A percentile compares a stretch with the other conserved stretches of the same genome.
These are phyloP conservation scores for Afroboletus lepidellus DNA, from an alignment of 1,284 basidiomycete species.

Conservation along the genomic window DNA sequence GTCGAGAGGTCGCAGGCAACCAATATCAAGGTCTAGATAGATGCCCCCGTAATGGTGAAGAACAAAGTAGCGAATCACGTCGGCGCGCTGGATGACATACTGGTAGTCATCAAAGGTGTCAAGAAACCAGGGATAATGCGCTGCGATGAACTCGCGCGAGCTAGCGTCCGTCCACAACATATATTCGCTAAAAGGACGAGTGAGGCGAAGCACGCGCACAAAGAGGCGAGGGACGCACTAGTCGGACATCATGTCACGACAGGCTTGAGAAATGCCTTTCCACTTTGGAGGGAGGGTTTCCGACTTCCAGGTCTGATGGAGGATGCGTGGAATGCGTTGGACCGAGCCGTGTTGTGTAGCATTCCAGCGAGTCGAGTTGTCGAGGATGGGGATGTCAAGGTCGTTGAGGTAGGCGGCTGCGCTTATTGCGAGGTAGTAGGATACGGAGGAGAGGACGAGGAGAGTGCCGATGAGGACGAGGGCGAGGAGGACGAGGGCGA, in stretches of 20 bases:
- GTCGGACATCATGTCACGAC: constrained; percentile 89
- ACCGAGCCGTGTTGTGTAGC: constrained; percentile 56
- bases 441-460: constrained; percentile 87
- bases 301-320: constrained; percentile 99
- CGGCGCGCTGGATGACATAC: constrained; percentile 95
- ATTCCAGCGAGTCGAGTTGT: constrained; percentile 55
- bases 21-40: constrained; percentile 97
- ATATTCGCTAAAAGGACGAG: constrained; percentile 67
- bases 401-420: constrained; percentile 77
- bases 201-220: constrained; percentile 18
- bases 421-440: constrained; percentile 88
- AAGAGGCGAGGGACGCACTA: constrained; percentile 65
- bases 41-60: constrained; percentile 94
- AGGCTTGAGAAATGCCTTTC: constrained; percentile 76
- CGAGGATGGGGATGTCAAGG: constrained; percentile 65
- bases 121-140: constrained; percentile 90
- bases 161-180: constrained; percentile 95
- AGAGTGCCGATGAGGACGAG: constrained; percentile 90
- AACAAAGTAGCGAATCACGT: constrained; percentile 97
- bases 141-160: constrained; percentile 87
- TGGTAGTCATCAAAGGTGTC: constrained; percentile 90
- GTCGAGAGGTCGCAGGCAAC: constrained; percentile 88
- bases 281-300: constrained; percentile 84
- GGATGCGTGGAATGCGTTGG: constrained; percentile 86
- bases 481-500: constrained; percentile 75